phyloP scores from a whole-genome alignment of 164 flowering plant species.

The Sextonia rubra region DNA sequence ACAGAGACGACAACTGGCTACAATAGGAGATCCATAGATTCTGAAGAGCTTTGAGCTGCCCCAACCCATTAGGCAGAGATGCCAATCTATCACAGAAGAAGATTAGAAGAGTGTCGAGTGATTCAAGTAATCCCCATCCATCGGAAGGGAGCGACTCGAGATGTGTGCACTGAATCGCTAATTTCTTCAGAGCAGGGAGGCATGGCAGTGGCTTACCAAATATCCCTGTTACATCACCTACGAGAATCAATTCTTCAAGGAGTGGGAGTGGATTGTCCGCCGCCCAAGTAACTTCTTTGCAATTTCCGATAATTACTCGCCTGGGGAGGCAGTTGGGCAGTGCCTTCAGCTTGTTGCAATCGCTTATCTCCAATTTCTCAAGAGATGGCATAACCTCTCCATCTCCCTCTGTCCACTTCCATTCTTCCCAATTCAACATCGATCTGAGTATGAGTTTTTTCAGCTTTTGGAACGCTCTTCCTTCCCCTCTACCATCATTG shows the following conservation, averaged over 20 bases:
- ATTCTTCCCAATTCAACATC: conserved; percentile 4
- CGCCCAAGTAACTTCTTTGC: not conserved
- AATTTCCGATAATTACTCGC: not conserved
- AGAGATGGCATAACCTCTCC: conserved; percentile 3
- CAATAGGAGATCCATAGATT: not conserved
- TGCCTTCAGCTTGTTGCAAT: conserved; percentile 1
- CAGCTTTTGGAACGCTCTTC: conserved; percentile 1
- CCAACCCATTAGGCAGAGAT: not conserved
- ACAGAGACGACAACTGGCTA: not conserved
- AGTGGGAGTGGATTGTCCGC: not conserved
- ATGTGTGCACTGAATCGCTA: not conserved
- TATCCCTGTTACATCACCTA: not conserved
- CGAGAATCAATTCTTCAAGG: not conserved
- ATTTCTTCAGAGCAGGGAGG: not conserved
- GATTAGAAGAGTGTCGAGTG: not conserved
- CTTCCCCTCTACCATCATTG: not conserved
- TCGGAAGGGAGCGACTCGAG: not conserved
- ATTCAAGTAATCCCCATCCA: not conserved
- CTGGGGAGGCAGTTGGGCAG: not conserved
- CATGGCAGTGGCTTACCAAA: not conserved
- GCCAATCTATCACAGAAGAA: not conserved
- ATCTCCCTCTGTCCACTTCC: conserved; percentile 1
- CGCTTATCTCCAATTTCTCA: not conserved
- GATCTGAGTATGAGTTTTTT: not conserved
- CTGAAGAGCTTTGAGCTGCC: not conserved